phyloP scores from a whole-genome alignment of 208 protist species.

The Leishmania aethiopica region DNA sequence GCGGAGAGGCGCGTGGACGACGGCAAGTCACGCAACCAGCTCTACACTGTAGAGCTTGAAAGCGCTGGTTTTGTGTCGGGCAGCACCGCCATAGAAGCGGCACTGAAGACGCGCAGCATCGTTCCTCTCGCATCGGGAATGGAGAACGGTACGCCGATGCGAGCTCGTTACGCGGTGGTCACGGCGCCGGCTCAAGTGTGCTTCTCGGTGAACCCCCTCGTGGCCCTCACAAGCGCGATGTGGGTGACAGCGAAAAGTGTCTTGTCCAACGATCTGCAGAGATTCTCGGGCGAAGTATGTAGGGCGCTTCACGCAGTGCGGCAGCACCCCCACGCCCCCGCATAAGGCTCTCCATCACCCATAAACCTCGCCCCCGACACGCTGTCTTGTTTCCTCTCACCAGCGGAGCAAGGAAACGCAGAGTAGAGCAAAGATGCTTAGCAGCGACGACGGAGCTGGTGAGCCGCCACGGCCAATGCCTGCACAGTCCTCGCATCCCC shows the following conservation, averaged over 20 bases:
- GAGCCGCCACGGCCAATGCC: neutral
- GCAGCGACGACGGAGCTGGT: neutral
- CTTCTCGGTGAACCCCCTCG: slow-evolving; percentile 48
- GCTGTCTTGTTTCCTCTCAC: neutral
- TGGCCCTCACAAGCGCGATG: slow-evolving; percentile 28
- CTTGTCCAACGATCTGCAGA: neutral
- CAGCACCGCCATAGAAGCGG: slow-evolving; percentile 8
- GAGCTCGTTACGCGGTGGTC: slow-evolving; percentile 57
- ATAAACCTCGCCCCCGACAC: neutral
- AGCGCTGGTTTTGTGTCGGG: slow-evolving; percentile 1
- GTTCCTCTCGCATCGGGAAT: slow-evolving; percentile 62
- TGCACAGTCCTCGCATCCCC: neutral
- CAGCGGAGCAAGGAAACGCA: neutral
- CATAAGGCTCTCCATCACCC: neutral
- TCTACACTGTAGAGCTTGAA: slow-evolving; percentile 31
- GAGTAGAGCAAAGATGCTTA: neutral
- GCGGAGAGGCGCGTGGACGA: slow-evolving; percentile 24
- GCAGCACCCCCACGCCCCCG: neutral
- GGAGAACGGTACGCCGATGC: slow-evolving; percentile 39
- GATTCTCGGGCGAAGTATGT: slow-evolving; percentile 4
- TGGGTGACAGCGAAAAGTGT: slow-evolving; percentile 48
- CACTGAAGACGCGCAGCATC: slow-evolving; percentile 42
- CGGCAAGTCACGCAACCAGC: slow-evolving; percentile 4
- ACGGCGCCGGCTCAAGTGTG: slow-evolving; percentile 6
- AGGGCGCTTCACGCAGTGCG: neutral